Percentiles rank a stretch among this genome's conserved stretches.
These are phyloP conservation scores for Periconia macrospinosa DNA, from an alignment of 2,329 filamentous ascomycete genomes.

Conservation along the genomic window DNA sequence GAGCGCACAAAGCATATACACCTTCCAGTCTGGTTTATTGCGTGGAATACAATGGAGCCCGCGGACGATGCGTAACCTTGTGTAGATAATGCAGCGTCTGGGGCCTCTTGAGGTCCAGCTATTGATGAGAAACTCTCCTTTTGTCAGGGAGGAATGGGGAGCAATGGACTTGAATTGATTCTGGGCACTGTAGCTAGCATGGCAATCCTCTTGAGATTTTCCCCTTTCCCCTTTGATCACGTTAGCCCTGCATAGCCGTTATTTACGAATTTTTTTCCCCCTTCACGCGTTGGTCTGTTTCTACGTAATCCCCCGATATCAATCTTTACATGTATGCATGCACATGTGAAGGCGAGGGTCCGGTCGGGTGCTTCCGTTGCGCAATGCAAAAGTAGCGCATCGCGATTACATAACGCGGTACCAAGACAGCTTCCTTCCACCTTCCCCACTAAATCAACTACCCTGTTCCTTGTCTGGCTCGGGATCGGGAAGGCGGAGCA, in stretches of 20 bases:
- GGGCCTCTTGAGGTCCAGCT: conserved; percentile 10
- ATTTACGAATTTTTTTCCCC: too few relatives aligned
- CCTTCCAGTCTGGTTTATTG: conserved; percentile 3
- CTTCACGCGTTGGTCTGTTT: too few relatives aligned
- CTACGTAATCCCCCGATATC: too few relatives aligned
- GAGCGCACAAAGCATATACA: conserved; percentile 2
- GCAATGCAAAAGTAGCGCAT: too few relatives aligned
- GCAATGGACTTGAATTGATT: conserved; percentile 19
- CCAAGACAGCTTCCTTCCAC: not conserved
- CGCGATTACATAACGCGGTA: too few relatives aligned
- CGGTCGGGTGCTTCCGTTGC: too few relatives aligned
- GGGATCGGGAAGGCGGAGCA: not conserved
- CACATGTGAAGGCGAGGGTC: too few relatives aligned
- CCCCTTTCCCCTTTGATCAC: not conserved
- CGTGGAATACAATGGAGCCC: conserved; percentile 11
- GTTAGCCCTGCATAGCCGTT: too few relatives aligned
- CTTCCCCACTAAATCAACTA: not conserved
- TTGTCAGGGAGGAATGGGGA: conserved; percentile 23
- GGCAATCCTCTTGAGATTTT: conserved; percentile 3
- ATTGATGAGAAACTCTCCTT: conserved; percentile 25
- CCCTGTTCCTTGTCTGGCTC: not conserved
- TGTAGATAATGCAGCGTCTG: conserved; percentile 23
- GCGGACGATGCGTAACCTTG: conserved; percentile 10
- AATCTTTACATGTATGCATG: too few relatives aligned
- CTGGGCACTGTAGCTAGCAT: conserved; percentile 18